Conservation (phyloP, 2,329 filamentous ascomycete genomes). For the Periconia sp. region DNA sequence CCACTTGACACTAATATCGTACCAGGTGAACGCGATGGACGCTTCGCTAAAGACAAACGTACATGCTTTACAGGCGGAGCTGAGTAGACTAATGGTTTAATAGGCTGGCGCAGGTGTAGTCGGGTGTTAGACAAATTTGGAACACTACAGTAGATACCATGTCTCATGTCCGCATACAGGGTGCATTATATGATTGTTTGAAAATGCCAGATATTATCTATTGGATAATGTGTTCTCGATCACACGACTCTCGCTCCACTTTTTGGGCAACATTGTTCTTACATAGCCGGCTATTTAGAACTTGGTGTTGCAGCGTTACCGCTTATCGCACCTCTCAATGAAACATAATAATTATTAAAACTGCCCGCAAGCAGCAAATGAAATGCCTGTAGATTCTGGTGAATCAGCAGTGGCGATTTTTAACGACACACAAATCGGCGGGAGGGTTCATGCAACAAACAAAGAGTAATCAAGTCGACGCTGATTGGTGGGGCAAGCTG, state of each 20-base stretch:
- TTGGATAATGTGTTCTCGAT: too few species aligned
- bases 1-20: constrained; percentile 16
- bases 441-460: constrained; percentile 3
- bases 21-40: constrained; percentile 30
- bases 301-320: too few species aligned
- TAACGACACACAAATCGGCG: constrained; percentile 15
- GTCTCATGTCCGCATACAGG: too few species aligned
- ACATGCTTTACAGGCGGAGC: constrained; percentile 24
- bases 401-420: constrained; percentile 31
- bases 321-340: too few species aligned
- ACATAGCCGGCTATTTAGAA: too few species aligned
- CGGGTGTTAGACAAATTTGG: neutral
- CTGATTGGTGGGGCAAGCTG: constrained; percentile 31
- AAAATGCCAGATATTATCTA: too few species aligned
- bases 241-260: too few species aligned
- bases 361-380: too few species aligned
- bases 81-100: constrained; percentile 30
- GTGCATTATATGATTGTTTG: too few species aligned
- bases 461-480: constrained; percentile 35
- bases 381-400: too few species aligned
- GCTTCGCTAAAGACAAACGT: constrained; percentile 27
- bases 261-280: too few species aligned
- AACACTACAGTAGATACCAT: neutral
- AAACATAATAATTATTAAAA: too few species aligned
- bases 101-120: neutral